Conservation (phyloP, 164 flowering plant genomes). For the Buxus sempervirens region DNA sequence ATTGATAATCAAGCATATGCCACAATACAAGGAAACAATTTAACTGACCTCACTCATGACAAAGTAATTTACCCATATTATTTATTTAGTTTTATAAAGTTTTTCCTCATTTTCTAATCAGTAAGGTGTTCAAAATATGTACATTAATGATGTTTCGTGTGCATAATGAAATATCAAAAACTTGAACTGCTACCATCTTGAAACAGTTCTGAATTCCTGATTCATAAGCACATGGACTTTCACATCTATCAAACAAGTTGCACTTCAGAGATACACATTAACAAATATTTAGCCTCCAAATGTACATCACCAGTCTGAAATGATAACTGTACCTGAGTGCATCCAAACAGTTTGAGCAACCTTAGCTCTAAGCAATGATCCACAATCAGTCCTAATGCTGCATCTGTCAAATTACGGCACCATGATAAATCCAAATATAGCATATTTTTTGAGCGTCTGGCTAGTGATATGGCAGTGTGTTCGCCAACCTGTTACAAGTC, state of each 20-base stretch:
- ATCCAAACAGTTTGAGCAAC: constrained; percentile 77
- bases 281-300: not conserved
- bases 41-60: no score
- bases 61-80: no score
- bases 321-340: constrained; percentile 67
- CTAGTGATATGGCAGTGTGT: constrained; percentile 63
- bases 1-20: no score
- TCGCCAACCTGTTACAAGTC: constrained; percentile 48
- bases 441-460: constrained; percentile 44
- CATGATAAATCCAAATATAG: constrained; percentile 65
- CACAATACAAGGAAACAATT: no score
- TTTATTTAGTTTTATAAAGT: no score
- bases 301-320: not conserved
- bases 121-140: no score
- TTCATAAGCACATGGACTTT: not conserved
- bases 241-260: not conserved
- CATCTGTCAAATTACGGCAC: constrained; percentile 69
- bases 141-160: no score
- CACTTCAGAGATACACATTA: not conserved
- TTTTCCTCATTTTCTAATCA: no score
- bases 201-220: no score
- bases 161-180: no score
- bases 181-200: no score
- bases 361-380: constrained; percentile 66
- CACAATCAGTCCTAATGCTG: constrained; percentile 73